These are phyloP conservation scores for barrel medic (Medicago truncatula) DNA, from an alignment of 306 rosid species.

Conservation along the genomic window MtrunA17r5.0-ANR NC_053048.1:50155501-50156000, in stretches of 20 bases:
- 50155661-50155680: background rate
- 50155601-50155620: background rate
- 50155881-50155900: background rate
- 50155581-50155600: background rate
- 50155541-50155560: conserved; percentile 5
- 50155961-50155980: background rate
- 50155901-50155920: conserved; percentile 14
- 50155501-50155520: background rate
- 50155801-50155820: background rate
- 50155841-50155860: background rate
- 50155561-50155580: background rate
- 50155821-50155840: background rate
- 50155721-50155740: background rate
- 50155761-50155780: background rate
- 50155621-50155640: background rate
- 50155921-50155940: conserved; percentile 5
- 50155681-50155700: conserved; percentile 8
- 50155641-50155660: conserved; percentile 1
- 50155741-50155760: background rate
- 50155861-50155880: background rate
- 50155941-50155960: conserved; percentile 5
- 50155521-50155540: background rate
- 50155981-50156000: background rate
- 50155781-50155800: background rate
- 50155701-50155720: background rate